Base-by-base conservation (phyloP, 495 filamentous ascomycete genomes). In the Pyrenula massariospora region DNA sequence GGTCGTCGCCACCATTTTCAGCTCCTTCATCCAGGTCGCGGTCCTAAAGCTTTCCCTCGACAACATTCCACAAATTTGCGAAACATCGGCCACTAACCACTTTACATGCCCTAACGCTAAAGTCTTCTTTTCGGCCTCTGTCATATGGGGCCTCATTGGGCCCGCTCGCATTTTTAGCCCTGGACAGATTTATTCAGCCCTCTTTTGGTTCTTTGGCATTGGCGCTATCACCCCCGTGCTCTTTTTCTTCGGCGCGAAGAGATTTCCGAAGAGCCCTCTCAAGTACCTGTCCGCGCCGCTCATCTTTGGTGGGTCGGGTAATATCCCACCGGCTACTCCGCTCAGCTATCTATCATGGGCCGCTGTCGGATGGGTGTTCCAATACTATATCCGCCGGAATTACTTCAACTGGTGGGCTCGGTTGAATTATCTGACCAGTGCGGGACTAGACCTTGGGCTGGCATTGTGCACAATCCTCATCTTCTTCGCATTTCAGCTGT, bases 331-430 rank as follows among this genome's bases (percentile, higher is more conserved):
- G 0, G 84, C 84, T 1, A 85, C 80, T 2, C 82, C 84, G 10
- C 73, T 87, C 50, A 87, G 81, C 62, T 88, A 86, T 61, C 74
- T 85, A 5, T 79, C 77, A 0, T 88, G 85, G 84, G 84, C 81
- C 63, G 68, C 81, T 22, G 80, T 85, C 12, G 84, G 84, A 24
- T 78, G 74, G 48, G 65, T 84, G 8, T 88, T 88, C 73, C 83
- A 88, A 61, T 75, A 79, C 53, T 56, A 76, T 15, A 68, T 88
- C 54, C 73, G 76, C 55, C 77, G 76, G 31, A 70, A 75, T 2
- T 70, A 79, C 57, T 78, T 82, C 52, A 74, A 70, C 0, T 88
- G 85, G 85, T 88, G 85, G 85, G 77, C 77, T 22, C 73, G 83
- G 31, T 74, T 71, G 66, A 84, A 85, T 59, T 87, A 84, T 59